A percentile compares a stretch with the other conserved stretches of the same genome.
Conservation (phyloP, 768 basidiomycete genomes). For the Suillus weaverae region DNA sequence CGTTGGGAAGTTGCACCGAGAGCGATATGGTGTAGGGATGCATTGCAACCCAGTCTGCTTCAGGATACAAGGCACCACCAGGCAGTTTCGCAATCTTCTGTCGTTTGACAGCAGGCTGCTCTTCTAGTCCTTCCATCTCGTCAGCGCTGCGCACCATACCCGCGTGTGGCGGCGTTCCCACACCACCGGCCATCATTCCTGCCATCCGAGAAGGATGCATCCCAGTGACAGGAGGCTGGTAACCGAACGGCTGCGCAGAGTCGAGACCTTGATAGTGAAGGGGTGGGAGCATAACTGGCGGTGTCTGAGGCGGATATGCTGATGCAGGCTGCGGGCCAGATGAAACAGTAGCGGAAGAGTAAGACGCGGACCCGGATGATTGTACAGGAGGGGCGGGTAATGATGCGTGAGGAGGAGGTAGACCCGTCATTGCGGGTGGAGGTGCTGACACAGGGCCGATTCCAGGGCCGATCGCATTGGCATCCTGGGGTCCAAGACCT, state of each 20-base stretch:
- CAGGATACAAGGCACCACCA: conserved; percentile 81
- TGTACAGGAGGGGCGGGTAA: conserved; percentile 69
- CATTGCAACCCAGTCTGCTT: conserved; percentile 87
- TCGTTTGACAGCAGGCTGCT: conserved; percentile 81
- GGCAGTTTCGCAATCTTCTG: conserved; percentile 85
- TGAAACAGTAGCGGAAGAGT: conserved; percentile 82
- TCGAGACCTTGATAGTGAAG: conserved; percentile 82
- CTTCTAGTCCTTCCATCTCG: conserved; percentile 74
- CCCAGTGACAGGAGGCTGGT: conserved; percentile 66
- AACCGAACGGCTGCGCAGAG: conserved; percentile 76
- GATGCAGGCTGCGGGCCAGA: conserved; percentile 92
- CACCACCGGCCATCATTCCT: conserved; percentile 51
- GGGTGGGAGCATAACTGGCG: conserved; percentile 81
- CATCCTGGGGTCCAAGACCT: conserved; percentile 82
- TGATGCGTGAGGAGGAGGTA: conserved; percentile 70
- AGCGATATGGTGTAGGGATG: conserved; percentile 92
- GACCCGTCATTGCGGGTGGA: conserved; percentile 56
- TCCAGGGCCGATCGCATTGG: conserved; percentile 81
- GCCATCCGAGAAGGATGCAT: conserved; percentile 72
- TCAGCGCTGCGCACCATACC: conserved; percentile 81
- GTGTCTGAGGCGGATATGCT: conserved; percentile 53
- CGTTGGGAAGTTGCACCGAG: conserved; percentile 77
- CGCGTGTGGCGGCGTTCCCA: conserved; percentile 47
- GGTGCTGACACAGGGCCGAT: conserved; percentile 81
- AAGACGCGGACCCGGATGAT: conserved; percentile 43